Base-by-base conservation (phyloP, 345 rosid species). In the Populus pruinosa region DNA sequence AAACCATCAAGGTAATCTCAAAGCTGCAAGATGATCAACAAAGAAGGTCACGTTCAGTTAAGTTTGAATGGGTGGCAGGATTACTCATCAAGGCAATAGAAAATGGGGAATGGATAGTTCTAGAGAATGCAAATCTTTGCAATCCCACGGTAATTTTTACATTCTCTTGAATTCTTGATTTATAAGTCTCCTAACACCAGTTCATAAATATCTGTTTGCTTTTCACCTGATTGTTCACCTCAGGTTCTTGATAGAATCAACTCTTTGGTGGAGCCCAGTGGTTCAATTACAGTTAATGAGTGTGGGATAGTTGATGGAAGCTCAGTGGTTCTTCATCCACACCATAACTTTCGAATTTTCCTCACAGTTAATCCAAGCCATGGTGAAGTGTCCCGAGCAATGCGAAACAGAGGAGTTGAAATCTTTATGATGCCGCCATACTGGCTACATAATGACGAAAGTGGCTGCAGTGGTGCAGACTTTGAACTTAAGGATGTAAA, bases 391-490 rank as follows among this genome's bases (percentile, higher is more conserved):
- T 95, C 99, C 49, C 87, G 99, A 70, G 99, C 99, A 62, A 95
- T 95, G 99, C 86, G 99, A 78, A 95, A 95, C 79, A 92, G 99
- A 81, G 99, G 99, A 68, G 98, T 93, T 72, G 99, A 95, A 86
- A 89, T 93, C 79, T 95, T 79, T 82, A 84, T 95, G 94, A 91
- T 93, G 99, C 92, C 87, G 71, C 99, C 98, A 17, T 87, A 88
- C 80, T 95, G 98, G 98, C 87, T 89, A 64, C 78, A 89, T 61
- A 88, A 88, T 38, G 88, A 85, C 73, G 80, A 73, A 78, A 65
- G 69, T 67, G 87, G 71, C 78, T 80, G 76, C 56, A 77, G 73
- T 72, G 62, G 83, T 76, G 87, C 86, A 65, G 92, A 90, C 76
- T 75, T 84, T 79, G 89, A 87, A 73, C 77, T 87, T 59, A 85